phyloP scores from a whole-genome alignment of 2,329 filamentous ascomycete genomes.

The Apiospora arundinis region DNA sequence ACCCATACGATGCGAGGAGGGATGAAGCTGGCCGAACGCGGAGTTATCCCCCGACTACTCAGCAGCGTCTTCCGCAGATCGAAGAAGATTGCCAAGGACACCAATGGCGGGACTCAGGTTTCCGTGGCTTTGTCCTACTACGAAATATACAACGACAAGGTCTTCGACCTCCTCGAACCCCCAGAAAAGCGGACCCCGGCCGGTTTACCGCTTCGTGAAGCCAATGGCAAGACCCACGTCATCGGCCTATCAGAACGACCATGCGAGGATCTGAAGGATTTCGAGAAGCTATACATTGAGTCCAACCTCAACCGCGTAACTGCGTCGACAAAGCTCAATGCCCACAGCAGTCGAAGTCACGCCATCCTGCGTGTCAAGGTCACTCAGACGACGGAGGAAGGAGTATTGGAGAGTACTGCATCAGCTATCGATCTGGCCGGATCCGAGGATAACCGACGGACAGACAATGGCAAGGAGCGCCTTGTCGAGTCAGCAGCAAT shows the following conservation, averaged over 20 bases:
- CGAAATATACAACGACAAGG: conserved; percentile 97
- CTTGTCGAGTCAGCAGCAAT: conserved; percentile 96
- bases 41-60: conserved; percentile 84
- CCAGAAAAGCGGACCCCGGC: conserved; percentile 84
- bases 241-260: conserved; percentile 83
- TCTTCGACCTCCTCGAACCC: conserved; percentile 87
- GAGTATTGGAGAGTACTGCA: conserved; percentile 78
- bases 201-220: conserved; percentile 82
- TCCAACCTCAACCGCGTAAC: conserved; percentile 91
- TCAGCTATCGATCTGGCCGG: conserved; percentile 95
- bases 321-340: conserved; percentile 89
- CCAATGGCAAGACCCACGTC: conserved; percentile 85
- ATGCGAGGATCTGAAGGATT: conserved; percentile 86
- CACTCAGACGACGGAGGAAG: conserved; percentile 73
- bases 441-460: conserved; percentile 93
- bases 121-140: conserved; percentile 86
- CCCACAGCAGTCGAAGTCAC: conserved; percentile 87
- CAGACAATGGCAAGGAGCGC: conserved; percentile 90
- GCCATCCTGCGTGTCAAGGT: conserved; percentile 91
- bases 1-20: conserved; percentile 96
- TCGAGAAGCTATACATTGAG: conserved; percentile 88
- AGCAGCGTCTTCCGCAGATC: conserved; percentile 85
- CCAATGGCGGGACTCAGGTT: conserved; percentile 71
- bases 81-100: conserved; percentile 85
- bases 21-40: conserved; percentile 82